Percentiles rank a stretch among this genome's conserved stretches.
Evolutionary conservation across 495 filamentous ascomycete species (phyloP).

Genomic region (Aspergillus asperescens): DNA sequence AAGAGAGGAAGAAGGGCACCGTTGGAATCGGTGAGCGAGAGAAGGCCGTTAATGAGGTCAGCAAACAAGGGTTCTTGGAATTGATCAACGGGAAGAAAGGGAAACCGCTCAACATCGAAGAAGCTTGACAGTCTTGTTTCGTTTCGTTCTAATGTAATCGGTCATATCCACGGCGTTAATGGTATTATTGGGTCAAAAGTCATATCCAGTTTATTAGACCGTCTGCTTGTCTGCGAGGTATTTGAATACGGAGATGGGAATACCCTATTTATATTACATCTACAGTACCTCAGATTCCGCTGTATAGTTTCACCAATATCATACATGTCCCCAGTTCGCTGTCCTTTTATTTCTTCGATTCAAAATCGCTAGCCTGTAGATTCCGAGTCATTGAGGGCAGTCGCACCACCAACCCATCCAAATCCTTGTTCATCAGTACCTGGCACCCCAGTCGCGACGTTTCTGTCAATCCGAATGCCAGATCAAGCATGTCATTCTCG

Average conservation of each 20-base stretch:
- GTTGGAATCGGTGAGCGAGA: constrained; percentile 66
- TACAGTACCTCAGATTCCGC: constrained; percentile 4
- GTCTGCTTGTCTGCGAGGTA: constrained; percentile 5
- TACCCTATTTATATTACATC: constrained; percentile 18
- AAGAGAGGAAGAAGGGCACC: constrained; percentile 63
- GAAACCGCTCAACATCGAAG: constrained; percentile 44
- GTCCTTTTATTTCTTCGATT: constrained; percentile 30
- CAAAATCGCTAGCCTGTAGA: constrained; percentile 89
- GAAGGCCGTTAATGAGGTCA: constrained; percentile 89
- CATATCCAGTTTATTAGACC: constrained; percentile 18
- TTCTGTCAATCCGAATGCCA: constrained; percentile 93
- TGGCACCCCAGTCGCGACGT: constrained; percentile 95
- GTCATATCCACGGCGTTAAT: constrained; percentile 39
- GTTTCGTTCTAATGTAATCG: constrained; percentile 18
- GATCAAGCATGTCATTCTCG: constrained; percentile 98
- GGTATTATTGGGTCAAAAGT: constrained; percentile 22
- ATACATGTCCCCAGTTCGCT: neutral
- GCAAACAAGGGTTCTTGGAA: constrained; percentile 91
- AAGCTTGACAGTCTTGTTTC: constrained; percentile 32
- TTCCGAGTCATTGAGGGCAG: constrained; percentile 94
- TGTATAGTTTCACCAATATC: constrained; percentile 6
- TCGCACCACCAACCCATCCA: constrained; percentile 79
- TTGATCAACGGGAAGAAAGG: constrained; percentile 64
- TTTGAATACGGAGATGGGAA: constrained; percentile 23
- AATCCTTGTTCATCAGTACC: constrained; percentile 80